phyloP scores from a whole-genome alignment of 306 rosid species.

The Astragalus membranaceus region DNA sequence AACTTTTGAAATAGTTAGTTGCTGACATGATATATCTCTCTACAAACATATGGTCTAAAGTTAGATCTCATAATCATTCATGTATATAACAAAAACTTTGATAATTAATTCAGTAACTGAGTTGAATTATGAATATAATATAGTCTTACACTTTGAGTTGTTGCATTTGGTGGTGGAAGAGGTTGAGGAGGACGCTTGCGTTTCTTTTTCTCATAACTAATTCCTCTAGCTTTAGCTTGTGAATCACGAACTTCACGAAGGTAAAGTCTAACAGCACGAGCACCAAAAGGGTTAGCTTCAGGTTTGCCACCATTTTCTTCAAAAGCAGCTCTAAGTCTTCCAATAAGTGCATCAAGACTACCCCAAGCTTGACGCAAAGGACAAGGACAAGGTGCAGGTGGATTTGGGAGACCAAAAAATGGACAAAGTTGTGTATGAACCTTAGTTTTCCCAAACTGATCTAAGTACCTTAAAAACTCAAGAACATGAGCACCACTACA shows the following conservation, averaged over 20 bases:
- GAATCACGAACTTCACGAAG: conserved; percentile 77
- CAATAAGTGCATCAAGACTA: conserved; percentile 75
- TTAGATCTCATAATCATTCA: too few relatives aligned
- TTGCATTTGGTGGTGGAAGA: conserved; percentile 16
- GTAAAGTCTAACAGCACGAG: conserved; percentile 67
- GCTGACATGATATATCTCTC: neutral
- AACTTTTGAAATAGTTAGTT: neutral
- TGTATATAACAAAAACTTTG: too few relatives aligned
- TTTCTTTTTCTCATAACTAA: conserved; percentile 78
- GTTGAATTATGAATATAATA: too few relatives aligned
- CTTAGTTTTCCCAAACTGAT: conserved; percentile 79
- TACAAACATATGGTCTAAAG: too few relatives aligned
- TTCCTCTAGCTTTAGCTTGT: conserved; percentile 78
- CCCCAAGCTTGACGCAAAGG: conserved; percentile 93
- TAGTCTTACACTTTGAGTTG: conserved; percentile 11
- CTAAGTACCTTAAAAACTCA: conserved; percentile 65
- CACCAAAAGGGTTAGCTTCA: conserved; percentile 69
- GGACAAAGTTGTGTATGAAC: conserved; percentile 72
- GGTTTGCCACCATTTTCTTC: conserved; percentile 69
- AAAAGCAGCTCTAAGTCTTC: conserved; percentile 81
- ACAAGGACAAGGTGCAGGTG: conserved; percentile 76
- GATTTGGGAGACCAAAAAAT: conserved; percentile 72
- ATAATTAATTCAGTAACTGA: too few relatives aligned
- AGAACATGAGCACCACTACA: conserved; percentile 78
- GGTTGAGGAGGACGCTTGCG: conserved; percentile 54